phyloP scores from a whole-genome alignment of 306 rosid species.

The Morella rubra region DNA sequence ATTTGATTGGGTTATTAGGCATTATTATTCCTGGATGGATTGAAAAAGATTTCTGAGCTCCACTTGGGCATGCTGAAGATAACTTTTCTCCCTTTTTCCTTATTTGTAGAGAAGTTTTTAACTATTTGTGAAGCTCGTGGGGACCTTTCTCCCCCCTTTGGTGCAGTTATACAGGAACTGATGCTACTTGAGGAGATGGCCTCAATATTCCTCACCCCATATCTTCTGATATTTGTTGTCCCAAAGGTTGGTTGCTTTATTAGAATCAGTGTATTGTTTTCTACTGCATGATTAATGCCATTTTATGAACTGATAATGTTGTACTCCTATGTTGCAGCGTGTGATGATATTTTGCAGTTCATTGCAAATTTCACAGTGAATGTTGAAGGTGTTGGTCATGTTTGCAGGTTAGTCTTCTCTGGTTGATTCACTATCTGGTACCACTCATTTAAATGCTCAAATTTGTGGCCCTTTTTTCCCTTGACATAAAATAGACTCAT shows the following conservation, averaged over 20 bases:
- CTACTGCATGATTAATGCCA: constrained; percentile 1
- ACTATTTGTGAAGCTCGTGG: constrained; percentile 20
- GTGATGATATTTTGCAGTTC: constrained; percentile 88
- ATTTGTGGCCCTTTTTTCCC: not conserved
- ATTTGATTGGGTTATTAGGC: not conserved
- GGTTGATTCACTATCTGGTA: not conserved
- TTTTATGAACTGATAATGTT: constrained; percentile 23
- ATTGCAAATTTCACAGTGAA: constrained; percentile 74
- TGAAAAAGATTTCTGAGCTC: constrained; percentile 1
- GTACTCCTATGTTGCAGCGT: constrained; percentile 56
- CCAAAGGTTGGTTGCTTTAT: constrained; percentile 61
- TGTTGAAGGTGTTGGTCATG: constrained; percentile 96
- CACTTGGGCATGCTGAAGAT: not conserved
- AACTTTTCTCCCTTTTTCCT: not conserved
- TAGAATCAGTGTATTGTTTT: constrained; percentile 5
- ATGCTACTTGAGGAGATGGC: constrained; percentile 99
- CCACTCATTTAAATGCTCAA: constrained; percentile 1
- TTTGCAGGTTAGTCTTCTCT: constrained; percentile 71
- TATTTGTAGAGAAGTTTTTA: constrained; percentile 16
- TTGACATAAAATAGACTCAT: constrained; percentile 1
- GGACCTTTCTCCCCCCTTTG: constrained; percentile 5
- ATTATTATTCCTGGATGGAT: constrained; percentile 3
- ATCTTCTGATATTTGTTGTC: constrained; percentile 72
- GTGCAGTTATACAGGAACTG: constrained; percentile 88
- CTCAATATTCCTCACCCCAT: constrained; percentile 94